Evolutionary conservation across 495 filamentous ascomycete genomes (phyloP).

Genomic region (Penicillium lividum): DNA sequence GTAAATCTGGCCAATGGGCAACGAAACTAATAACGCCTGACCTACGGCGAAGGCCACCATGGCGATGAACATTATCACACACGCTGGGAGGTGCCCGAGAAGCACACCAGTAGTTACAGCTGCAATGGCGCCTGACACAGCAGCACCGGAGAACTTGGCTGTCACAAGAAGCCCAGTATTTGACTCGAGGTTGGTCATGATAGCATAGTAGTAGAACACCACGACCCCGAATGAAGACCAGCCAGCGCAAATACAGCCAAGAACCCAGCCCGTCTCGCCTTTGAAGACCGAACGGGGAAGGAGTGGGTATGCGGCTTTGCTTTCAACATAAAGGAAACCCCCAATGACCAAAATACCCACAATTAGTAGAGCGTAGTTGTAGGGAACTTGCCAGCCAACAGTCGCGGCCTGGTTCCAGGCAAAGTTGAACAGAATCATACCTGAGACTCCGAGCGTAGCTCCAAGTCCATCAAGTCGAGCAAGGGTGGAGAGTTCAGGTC

Average conservation of each 20-base stretch:
- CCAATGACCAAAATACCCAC: conserved; percentile 51
- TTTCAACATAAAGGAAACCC: conserved; percentile 55
- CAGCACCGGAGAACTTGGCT: conserved; percentile 39
- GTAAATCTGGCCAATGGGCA: conserved; percentile 42
- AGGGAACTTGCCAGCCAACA: conserved; percentile 57
- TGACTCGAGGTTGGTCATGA: conserved; percentile 37
- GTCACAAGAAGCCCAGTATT: conserved; percentile 38
- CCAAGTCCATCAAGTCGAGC: conserved; percentile 28
- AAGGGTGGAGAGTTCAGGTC: conserved; percentile 7
- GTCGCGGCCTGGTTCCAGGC: conserved; percentile 62
- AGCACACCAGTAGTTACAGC: conserved; percentile 47
- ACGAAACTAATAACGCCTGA: conserved; percentile 33
- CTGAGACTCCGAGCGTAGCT: conserved; percentile 55
- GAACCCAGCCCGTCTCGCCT: conserved; percentile 51
- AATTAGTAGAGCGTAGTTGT: conserved; percentile 56
- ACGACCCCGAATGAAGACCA: conserved; percentile 59
- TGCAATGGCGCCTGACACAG: conserved; percentile 39
- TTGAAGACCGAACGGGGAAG: conserved; percentile 54
- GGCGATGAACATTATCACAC: conserved; percentile 52
- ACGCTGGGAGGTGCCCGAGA: conserved; percentile 36
- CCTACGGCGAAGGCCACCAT: conserved; percentile 47
- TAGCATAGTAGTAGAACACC: conserved; percentile 48
- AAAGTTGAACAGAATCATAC: conserved; percentile 60
- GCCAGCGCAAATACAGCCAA: conserved; percentile 55
- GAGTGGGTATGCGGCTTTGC: conserved; percentile 48